Evolutionary conservation across 257 asterid species (phyloP).

Genomic region (Buddleja alternifolia): DNA sequence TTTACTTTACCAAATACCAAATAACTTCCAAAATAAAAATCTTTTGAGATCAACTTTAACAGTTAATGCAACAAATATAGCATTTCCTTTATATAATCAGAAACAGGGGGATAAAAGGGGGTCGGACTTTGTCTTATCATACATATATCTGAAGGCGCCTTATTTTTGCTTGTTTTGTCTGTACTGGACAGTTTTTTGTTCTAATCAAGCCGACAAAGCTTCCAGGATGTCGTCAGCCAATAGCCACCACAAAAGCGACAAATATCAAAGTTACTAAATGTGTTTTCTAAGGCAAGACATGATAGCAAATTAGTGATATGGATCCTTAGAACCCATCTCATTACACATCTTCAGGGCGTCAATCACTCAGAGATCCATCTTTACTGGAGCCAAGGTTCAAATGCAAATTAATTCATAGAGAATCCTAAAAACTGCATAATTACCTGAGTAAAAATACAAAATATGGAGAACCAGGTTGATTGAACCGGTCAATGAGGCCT

Average conservation of each 20-base stretch:
- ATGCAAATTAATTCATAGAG: constrained; percentile 19
- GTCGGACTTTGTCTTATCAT: neutral
- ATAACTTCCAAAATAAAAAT: neutral
- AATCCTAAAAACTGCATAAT: constrained; percentile 26
- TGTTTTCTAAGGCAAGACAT: neutral
- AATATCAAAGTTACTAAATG: neutral
- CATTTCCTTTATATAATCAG: neutral
- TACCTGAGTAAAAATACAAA: constrained; percentile 97
- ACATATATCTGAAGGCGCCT: neutral
- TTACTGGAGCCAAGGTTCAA: constrained; percentile 20
- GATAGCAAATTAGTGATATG: neutral
- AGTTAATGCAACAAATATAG: neutral
- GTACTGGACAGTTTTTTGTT: neutral
- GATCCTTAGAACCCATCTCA: constrained; percentile 6
- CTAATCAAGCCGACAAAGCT: constrained; percentile 16
- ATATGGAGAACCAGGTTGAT: constrained; percentile 85
- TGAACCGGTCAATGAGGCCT: constrained; percentile 82
- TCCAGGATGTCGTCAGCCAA: constrained; percentile 15
- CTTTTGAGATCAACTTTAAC: neutral
- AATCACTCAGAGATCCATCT: neutral
- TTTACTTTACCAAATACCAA: neutral
- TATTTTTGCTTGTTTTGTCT: neutral
- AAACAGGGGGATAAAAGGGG: neutral
- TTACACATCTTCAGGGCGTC: constrained; percentile 11
- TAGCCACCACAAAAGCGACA: constrained; percentile 10